Evolutionary conservation across 345 rosid species (phyloP), one percentile per base, ranked within the genome.

Genomic region (Syzygium grande): DNA sequence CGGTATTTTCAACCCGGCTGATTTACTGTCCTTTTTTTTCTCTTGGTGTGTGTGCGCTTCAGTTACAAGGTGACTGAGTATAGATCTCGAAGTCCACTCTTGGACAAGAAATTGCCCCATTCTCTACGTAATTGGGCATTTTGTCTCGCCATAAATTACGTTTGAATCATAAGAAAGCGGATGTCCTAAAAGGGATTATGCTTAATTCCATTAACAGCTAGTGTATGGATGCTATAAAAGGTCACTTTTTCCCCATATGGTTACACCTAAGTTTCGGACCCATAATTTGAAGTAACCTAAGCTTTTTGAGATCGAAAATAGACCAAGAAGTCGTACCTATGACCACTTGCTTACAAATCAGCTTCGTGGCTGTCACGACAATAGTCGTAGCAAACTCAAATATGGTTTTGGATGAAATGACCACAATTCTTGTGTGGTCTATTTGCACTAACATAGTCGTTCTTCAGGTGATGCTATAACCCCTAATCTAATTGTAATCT

Each of bases 321-420:
- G 6, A 65, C 3, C 3, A 2, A 65, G 43, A 65, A 30, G 43
- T 4, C 10, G 19, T 29, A 14, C 78, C 3, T 16, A 0, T 16
- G 78, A 65, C 4, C 78, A 30, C 30, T 11, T 7, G 0, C 43
- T 65, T n/a, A 19, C 43, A 3, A 9, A 63, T 63, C 46, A 7
- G 46, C 46, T 43, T 43, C 46, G 46, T 43, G 46, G 15, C 5
- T 0, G 1, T 3, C 2, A 1, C 0, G 5, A 0, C 27, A 9
- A 10, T 3, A 63, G 38, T 8, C 77, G 53, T 63, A 14, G 21
- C 19, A 30, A 30, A 30, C 22, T 30, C 43, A 65, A 65, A 65
- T 16, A 7, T 3, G 22, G 0, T 65, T 65, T 29, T 7, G 41
- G 78, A 41, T 7, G 41, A 15, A 29, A 29, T 13, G 73, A n/a